phyloP scores from a whole-genome alignment of 176 grass and related monocot genomes.

The Calamus simplicifolius region DNA sequence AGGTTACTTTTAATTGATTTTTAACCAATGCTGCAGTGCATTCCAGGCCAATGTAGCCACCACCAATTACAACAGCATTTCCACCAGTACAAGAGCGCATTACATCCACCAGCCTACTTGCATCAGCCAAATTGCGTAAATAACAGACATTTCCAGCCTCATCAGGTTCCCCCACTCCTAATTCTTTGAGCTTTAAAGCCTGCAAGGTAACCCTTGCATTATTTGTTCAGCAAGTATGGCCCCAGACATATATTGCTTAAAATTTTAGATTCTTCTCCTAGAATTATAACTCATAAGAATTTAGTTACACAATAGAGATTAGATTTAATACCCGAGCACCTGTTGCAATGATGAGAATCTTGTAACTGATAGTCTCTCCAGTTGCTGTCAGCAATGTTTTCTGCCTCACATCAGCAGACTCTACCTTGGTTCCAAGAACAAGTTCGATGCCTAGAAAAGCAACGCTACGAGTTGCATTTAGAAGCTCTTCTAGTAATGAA shows the following conservation, averaged over 20 bases:
- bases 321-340: constrained; percentile 84
- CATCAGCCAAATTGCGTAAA: constrained; percentile 67
- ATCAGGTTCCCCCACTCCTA: constrained; percentile 67
- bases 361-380: constrained; percentile 95
- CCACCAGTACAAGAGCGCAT: constrained; percentile 64
- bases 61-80: constrained; percentile 90
- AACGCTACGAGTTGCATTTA: constrained; percentile 10
- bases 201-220: constrained; percentile 12
- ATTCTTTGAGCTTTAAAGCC: constrained; percentile 91
- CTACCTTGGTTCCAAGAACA: constrained; percentile 83
- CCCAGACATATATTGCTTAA: too few relatives aligned
- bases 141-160: constrained; percentile 73
- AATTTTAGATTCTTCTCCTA: too few relatives aligned
- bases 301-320: constrained; percentile 10
- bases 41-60: constrained; percentile 97
- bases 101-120: constrained; percentile 54
- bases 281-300: too few relatives aligned
- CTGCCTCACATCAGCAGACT: constrained; percentile 60
- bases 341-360: constrained; percentile 83
- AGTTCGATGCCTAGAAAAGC: constrained; percentile 73
- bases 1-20: constrained; percentile 77
- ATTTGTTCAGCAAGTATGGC: too few relatives aligned
- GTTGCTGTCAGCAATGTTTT: constrained; percentile 62
- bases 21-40: constrained; percentile 81
- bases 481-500: not conserved